A percentile compares a stretch with the other conserved stretches of the same genome.
Conservation (phyloP, 139 green algal genomes). For the Coelastrella sp. region DNA sequence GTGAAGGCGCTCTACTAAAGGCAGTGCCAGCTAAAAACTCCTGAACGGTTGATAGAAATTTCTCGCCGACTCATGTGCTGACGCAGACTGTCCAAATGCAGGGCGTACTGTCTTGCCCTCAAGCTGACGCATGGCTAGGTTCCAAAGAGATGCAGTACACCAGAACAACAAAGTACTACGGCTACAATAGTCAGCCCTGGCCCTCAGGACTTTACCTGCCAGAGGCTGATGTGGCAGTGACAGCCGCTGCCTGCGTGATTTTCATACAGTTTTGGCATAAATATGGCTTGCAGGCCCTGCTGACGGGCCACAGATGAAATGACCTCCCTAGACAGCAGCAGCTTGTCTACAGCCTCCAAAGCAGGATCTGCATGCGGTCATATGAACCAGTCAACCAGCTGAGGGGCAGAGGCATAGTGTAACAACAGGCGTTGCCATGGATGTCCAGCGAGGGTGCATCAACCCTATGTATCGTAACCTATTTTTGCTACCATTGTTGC, state of each 20-base stretch:
- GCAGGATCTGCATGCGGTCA: slow-evolving; percentile 24
- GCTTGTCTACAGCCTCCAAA: slow-evolving; percentile 61
- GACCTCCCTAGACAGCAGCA: slow-evolving; percentile 66
- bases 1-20: too few species aligned
- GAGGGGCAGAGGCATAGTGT: neutral
- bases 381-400: too few species aligned
- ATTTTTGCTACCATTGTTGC: too few species aligned
- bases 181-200: neutral
- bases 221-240: slow-evolving; percentile 77
- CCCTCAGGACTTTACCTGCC: slow-evolving; percentile 40
- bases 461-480: too few species aligned
- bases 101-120: too few species aligned
- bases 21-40: too few species aligned
- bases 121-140: too few species aligned
- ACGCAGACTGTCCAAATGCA: too few species aligned
- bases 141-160: neutral
- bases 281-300: slow-evolving; percentile 54
- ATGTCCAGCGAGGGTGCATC: too few species aligned
- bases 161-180: neutral
- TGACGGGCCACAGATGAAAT: slow-evolving; percentile 50
- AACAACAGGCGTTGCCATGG: too few species aligned
- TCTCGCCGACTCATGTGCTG: too few species aligned
- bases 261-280: slow-evolving; percentile 66
- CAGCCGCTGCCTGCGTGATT: slow-evolving; percentile 59
- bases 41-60: too few species aligned